phyloP scores from a whole-genome alignment of 2,329 filamentous ascomycete genomes.

The Sporothrix globosa region DNA sequence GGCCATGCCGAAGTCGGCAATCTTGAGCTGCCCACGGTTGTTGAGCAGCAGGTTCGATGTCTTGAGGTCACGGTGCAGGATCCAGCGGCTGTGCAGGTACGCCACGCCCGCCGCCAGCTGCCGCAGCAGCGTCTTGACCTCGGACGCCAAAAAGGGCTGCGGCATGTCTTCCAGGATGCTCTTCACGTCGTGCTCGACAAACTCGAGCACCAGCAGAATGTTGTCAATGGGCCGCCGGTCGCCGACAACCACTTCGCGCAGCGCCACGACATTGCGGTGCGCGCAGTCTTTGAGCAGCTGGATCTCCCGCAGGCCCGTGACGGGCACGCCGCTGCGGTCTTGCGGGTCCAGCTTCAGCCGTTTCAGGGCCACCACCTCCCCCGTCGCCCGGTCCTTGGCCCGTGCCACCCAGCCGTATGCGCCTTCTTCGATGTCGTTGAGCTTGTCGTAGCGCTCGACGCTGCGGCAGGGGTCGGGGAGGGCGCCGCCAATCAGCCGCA shows the following conservation, averaged over 20 bases:
- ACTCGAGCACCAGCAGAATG: slow-evolving; percentile 94
- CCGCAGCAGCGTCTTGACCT: slow-evolving; percentile 85
- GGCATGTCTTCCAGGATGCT: slow-evolving; percentile 91
- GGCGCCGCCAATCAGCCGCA: slow-evolving; percentile 69
- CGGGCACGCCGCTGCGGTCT: slow-evolving; percentile 76
- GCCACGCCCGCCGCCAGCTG: slow-evolving; percentile 80
- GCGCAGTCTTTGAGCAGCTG: slow-evolving; percentile 80
- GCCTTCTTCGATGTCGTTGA: slow-evolving; percentile 97
- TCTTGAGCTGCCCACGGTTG: slow-evolving; percentile 91
- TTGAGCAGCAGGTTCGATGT: slow-evolving; percentile 93
- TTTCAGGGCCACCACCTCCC: slow-evolving; percentile 87
- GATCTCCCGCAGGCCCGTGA: slow-evolving; percentile 92
- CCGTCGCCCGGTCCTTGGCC: slow-evolving; percentile 72
- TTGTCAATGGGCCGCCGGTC: slow-evolving; percentile 59
- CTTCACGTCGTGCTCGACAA: slow-evolving; percentile 95
- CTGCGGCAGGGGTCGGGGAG: slow-evolving; percentile 71
- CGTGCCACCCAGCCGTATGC: slow-evolving; percentile 94
- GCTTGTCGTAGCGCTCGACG: slow-evolving; percentile 84
- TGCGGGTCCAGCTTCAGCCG: slow-evolving; percentile 84
- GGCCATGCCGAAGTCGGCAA: slow-evolving; percentile 98
- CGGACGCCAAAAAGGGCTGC: slow-evolving; percentile 88
- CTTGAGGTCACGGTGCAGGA: slow-evolving; percentile 91
- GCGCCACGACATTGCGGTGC: slow-evolving; percentile 79
- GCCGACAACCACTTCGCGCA: slow-evolving; percentile 84
- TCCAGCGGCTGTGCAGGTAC: slow-evolving; percentile 87